Conservation (phyloP, 257 asterid species). For the Solanum sparsipilum region DNA sequence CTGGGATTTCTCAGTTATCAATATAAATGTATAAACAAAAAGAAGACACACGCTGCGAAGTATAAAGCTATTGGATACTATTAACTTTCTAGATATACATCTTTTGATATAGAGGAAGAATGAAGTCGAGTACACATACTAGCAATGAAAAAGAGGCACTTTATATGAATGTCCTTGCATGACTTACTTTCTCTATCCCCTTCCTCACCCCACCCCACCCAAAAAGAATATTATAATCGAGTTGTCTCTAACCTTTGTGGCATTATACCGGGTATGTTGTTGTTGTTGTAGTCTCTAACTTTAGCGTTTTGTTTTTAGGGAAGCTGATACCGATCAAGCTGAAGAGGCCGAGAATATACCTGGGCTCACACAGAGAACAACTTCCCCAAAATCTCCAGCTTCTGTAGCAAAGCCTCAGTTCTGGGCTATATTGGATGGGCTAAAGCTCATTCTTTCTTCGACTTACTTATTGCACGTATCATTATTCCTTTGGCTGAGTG, state of each 20-base stretch:
- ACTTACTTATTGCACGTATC: slow-evolving; percentile 75
- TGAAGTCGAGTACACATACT: not conserved
- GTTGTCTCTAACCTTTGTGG: not conserved
- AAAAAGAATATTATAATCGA: not conserved
- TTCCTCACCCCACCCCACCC: not conserved
- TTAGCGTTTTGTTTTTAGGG: slow-evolving; percentile 37
- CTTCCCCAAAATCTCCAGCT: slow-evolving; percentile 44
- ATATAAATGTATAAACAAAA: not conserved
- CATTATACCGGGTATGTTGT: not conserved
- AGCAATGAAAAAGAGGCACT: not conserved
- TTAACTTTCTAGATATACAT: not conserved
- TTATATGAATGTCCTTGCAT: not conserved
- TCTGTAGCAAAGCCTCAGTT: slow-evolving; percentile 45
- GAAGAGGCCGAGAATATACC: slow-evolving; percentile 30
- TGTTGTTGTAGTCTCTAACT: not conserved
- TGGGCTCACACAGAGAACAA: slow-evolving; percentile 25
- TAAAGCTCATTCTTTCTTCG: slow-evolving; percentile 74
- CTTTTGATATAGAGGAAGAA: not conserved
- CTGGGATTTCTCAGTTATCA: not conserved
- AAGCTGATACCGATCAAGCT: slow-evolving; percentile 32
- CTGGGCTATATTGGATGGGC: slow-evolving; percentile 81
- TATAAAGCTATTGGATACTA: not conserved
- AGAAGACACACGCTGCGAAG: not conserved
- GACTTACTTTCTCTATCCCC: not conserved
- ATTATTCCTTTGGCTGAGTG: slow-evolving; percentile 85